Base-by-base conservation (phyloP, 1,284 basidiomycete species). In the Cutaneotrichosporon sp. region DNA sequence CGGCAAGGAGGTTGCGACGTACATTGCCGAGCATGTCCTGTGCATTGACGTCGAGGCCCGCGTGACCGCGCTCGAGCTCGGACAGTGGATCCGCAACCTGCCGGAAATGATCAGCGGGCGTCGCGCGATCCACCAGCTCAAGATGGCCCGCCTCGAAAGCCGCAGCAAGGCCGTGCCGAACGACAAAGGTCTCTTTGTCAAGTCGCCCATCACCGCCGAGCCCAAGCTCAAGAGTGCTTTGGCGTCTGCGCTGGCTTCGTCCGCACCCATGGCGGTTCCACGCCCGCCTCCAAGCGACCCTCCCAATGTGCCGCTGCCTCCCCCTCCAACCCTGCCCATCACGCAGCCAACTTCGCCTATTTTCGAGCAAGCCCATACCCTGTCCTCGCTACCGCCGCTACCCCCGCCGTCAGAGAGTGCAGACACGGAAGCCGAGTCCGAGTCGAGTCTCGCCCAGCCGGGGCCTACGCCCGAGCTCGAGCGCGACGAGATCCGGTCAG, bases 1-100 rank as follows among this genome's bases (percentile, higher is more conserved):
- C 83, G 91, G 90, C 16, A 79, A 80, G 41, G 80, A 79, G 52
- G 90, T 97, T 34, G 92, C 94, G 1, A 82, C 86, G 25, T 92
- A 90, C 71, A 81, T 98, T 45, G 84, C 90, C 51, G 81, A 82
- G 57, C 82, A 83, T 46, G 88, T 98, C 11, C 93, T 98, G 70
- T 90, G 86, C 72, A 82, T 93, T 48, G 66, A 77, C 26, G 67
- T 73, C 26, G 71, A 73, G 46, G 75, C 79, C 57, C 82, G 90
- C 35, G 82, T 88, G 49, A 81, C 83, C 24, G 92, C 94, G 5
- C 79, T 79, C 45, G 90, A 90, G 55, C 89, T 98, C 64, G 92
- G 90, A 11, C 72, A 76, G 44, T 98, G 94, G 94, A 80, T 86
- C 49, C 84, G 82, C 71, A 83, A 86, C 57, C 78, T 97, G 3